Evolutionary conservation across 2,329 filamentous ascomycete species (phyloP).

Genomic region (Gremmenia infestans): DNA sequence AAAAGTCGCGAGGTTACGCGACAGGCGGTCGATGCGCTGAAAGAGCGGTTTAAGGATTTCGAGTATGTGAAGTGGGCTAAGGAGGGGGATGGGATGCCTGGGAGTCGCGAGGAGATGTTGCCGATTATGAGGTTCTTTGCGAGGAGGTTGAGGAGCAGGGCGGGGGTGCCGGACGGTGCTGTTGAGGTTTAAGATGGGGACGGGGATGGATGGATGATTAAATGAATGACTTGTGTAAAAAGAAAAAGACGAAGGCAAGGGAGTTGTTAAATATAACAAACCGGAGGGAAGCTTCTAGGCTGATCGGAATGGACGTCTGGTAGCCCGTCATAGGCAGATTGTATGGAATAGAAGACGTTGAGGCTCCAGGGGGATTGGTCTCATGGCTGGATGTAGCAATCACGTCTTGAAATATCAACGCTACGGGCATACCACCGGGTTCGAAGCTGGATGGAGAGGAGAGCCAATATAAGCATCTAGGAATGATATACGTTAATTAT

Average conservation of each 20-base stretch:
- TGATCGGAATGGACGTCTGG: too few species aligned
- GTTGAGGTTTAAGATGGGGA: slow-evolving; percentile 38
- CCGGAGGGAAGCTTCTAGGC: too few species aligned
- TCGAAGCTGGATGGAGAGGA: too few species aligned
- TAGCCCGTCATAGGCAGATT: too few species aligned
- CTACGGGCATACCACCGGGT: too few species aligned
- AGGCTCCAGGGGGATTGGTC: too few species aligned
- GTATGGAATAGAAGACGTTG: too few species aligned
- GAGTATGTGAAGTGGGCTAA: slow-evolving; percentile 66
- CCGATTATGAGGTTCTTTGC: slow-evolving; percentile 85
- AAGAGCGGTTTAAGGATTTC: slow-evolving; percentile 61
- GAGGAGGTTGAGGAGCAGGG: slow-evolving; percentile 52
- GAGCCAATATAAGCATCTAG: too few species aligned
- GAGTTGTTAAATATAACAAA: too few species aligned
- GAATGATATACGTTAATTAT: too few species aligned
- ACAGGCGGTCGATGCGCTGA: slow-evolving; percentile 58
- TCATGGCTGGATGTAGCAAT: too few species aligned
- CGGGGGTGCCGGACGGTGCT: slow-evolving; percentile 47
- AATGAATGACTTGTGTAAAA: background rate
- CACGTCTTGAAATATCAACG: too few species aligned
- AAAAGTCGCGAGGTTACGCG: slow-evolving; percentile 53
- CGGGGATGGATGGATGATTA: background rate
- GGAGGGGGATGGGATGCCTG: slow-evolving; percentile 75
- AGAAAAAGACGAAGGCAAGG: background rate
- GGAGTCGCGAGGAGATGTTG: slow-evolving; percentile 75